Evolutionary conservation across 306 rosid species (phyloP), one percentile per base, ranked within the genome.

Genomic region (Crataegus laevigata): DNA sequence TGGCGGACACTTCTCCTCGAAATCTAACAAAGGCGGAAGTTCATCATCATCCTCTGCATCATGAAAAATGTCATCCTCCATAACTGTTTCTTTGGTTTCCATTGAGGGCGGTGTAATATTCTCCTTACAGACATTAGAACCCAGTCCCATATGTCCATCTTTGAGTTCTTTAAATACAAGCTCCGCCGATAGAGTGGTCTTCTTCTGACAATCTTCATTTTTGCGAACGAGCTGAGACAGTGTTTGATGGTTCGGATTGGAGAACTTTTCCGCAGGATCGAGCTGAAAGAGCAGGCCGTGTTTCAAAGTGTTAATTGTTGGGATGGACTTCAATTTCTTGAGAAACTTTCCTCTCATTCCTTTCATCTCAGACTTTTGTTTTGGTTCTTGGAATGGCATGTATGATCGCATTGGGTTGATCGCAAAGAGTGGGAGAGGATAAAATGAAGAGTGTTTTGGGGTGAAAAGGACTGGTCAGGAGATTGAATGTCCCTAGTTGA

Each of bases 1-100:
- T 6, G 97, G 97, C 52, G 96, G 97, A 81, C 93, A 87, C 6
- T 78, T 80, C 76, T 86, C 96, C 81, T 94, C 87, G 60, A 90
- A 92, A 76, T 87, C 88, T 58, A 26, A 40, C 18, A 93, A 77
- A 69, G 84, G 87, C 21, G 92, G 80, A 74, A 34, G 64, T n/a
- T 79, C 76, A 40, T 82, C 76, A 19, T 52, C 50, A 45, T 77
- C 28, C 24, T 70, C 55, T 25, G 42, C 68, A 21, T 45, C 47
- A 57, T 76, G 47, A 18, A 52, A 40, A 38, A 71, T 12, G 28
- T 75, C 47, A 74, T 61, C 25, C 50, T 61, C 51, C 63, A 40
- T 8, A 59, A 75, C 73, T 43, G 47, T 66, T 67, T 62, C 85
- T 73, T 47, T 77, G 69, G 77, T 61, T 72, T 47, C 78, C 79